These are phyloP conservation scores for Termitomyces sp. DNA, from an alignment of 768 basidiomycete species.

Conservation along the genomic window DNA sequence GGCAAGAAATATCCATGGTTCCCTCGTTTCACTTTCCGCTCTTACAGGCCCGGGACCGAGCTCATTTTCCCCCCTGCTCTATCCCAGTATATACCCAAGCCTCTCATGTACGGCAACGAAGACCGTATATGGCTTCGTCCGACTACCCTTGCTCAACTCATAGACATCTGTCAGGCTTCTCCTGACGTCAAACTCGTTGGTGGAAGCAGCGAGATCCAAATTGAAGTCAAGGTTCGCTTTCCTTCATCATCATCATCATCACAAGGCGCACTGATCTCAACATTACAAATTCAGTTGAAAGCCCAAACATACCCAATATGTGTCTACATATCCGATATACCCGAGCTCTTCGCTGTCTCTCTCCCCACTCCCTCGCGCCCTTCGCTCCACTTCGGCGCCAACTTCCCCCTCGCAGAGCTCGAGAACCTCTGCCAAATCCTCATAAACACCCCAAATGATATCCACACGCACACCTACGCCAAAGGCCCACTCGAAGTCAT, in stretches of 20 bases:
- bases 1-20: constrained; percentile 8
- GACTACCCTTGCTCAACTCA: constrained; percentile 8
- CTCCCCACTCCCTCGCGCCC: constrained; percentile 1
- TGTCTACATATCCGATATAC: constrained; percentile 11
- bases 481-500: constrained; percentile 12
- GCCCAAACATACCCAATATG: constrained; percentile 12
- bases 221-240: constrained; percentile 10
- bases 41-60: constrained; percentile 11
- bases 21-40: constrained; percentile 12
- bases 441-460: neutral
- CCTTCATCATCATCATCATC: neutral
- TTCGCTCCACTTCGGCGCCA: constrained; percentile 10
- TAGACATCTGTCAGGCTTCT: constrained; percentile 3
- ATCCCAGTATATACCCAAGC: constrained; percentile 5
- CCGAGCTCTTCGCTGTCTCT: constrained; percentile 4
- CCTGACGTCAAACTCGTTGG: constrained; percentile 10
- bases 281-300: constrained; percentile 1
- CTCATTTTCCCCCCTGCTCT: constrained; percentile 12
- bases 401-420: constrained; percentile 12
- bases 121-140: constrained; percentile 12
- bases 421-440: constrained; percentile 7
- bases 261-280: neutral
- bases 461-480: neutral
- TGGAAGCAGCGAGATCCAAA: constrained; percentile 13
- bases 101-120: constrained; percentile 8